Conservation (phyloP, 208 protist genomes). For the Strigomonas oncopelti region DNA sequence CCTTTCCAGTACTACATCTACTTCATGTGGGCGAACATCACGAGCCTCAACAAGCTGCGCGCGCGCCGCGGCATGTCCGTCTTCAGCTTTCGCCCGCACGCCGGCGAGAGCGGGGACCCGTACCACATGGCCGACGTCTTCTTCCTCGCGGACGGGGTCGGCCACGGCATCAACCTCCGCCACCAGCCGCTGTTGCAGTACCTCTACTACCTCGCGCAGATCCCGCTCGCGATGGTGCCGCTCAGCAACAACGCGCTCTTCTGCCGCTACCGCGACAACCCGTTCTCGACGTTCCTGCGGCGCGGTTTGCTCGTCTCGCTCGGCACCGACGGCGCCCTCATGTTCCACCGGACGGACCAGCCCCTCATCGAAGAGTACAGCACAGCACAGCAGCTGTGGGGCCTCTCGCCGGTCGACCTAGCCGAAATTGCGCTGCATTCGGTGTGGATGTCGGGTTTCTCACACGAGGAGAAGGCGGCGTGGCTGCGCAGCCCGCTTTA, state of each 20-base stretch:
- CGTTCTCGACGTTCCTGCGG: constrained; percentile 91
- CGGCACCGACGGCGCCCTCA: constrained; percentile 91
- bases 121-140: constrained; percentile 89
- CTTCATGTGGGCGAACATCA: constrained; percentile 98
- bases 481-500: constrained; percentile 70
- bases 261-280: constrained; percentile 93
- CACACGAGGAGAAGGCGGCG: constrained; percentile 43
- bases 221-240: constrained; percentile 96
- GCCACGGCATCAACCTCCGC: constrained; percentile 95
- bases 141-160: constrained; percentile 86
- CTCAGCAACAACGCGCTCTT: constrained; percentile 99
- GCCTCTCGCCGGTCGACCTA: constrained; percentile 74
- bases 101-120: constrained; percentile 91
- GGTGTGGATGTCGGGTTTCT: constrained; percentile 78
- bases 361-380: constrained; percentile 90
- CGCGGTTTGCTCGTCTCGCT: constrained; percentile 96
- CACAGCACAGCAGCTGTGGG: constrained; percentile 82
- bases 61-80: constrained; percentile 78
- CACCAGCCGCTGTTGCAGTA: constrained; percentile 94
- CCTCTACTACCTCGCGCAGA: constrained; percentile 97
- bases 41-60: constrained; percentile 93
- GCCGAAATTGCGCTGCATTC: constrained; percentile 82
- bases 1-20: constrained; percentile 93
- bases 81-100: constrained; percentile 96
- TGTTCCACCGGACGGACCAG: constrained; percentile 96